Conservation (phyloP, 148 eudicot genomes). For the Drosera capensis region DNA sequence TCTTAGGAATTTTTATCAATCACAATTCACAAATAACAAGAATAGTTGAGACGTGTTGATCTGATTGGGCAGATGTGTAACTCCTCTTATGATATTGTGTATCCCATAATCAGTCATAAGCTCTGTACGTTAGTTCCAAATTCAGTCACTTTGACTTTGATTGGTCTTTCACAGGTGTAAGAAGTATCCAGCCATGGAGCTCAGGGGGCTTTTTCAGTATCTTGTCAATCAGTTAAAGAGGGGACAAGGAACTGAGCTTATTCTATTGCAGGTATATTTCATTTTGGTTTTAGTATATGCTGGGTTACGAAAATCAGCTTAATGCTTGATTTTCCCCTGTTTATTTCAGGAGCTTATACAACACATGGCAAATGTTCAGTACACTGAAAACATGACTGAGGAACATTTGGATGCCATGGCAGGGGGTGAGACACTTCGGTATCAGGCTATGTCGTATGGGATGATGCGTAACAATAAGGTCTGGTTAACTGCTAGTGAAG, state of each 20-base stretch:
- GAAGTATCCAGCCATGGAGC: constrained; percentile 98
- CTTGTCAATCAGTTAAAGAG: constrained; percentile 89
- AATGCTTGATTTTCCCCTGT: no score
- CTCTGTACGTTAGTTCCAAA: no score
- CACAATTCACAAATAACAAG: no score
- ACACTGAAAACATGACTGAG: constrained; percentile 96
- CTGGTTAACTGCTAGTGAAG: not conserved
- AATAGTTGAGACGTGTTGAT: no score
- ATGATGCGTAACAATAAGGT: constrained; percentile 88
- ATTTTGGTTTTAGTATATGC: not conserved
- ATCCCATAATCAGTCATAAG: no score
- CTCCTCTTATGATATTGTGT: no score
- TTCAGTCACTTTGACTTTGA: constrained; percentile 1
- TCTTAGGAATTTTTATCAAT: no score
- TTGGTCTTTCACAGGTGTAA: constrained; percentile 52
- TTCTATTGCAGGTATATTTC: constrained; percentile 62
- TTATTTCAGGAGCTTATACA: constrained; percentile 77
- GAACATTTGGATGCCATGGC: constrained; percentile 98
- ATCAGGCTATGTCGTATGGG: constrained; percentile 93
- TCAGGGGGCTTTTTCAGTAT: constrained; percentile 93
- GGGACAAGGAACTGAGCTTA: constrained; percentile 88
- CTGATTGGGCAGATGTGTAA: no score
- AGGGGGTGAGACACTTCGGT: constrained; percentile 88
- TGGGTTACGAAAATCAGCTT: no score
- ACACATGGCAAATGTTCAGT: constrained; percentile 98